These are phyloP conservation scores for Mucor lusitanicus DNA, from an alignment of 371 early-diverging fungal genomes.

Conservation along the genomic window DNA sequence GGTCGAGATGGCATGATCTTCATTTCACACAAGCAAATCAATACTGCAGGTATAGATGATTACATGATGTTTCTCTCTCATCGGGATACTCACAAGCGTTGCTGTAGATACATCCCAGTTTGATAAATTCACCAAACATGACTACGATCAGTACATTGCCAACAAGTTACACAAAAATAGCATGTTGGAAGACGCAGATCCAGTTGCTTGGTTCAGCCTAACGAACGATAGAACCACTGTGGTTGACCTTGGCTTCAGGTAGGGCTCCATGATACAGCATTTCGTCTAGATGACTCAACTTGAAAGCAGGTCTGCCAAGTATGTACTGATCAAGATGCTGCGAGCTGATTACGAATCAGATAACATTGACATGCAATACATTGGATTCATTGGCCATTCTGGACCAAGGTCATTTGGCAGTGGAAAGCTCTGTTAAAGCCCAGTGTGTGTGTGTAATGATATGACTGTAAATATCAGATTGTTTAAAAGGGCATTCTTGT, in stretches of 20 bases:
- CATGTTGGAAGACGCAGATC: constrained; percentile 16
- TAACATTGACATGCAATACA: constrained; percentile 26
- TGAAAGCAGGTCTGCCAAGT: constrained; percentile 23
- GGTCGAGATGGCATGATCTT: constrained; percentile 28
- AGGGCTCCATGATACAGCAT: not conserved
- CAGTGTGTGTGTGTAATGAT: too few relatives aligned
- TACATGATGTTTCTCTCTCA: too few relatives aligned
- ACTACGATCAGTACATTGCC: constrained; percentile 13
- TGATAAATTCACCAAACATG: constrained; percentile 19
- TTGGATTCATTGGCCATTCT: constrained; percentile 21
- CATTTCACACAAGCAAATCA: constrained; percentile 21
- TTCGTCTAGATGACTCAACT: not conserved
- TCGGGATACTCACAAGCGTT: not conserved
- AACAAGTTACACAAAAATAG: constrained; percentile 4
- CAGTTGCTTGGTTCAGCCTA: constrained; percentile 23
- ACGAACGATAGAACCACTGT: not conserved
- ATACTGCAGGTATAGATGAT: constrained; percentile 9
- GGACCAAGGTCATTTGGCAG: constrained; percentile 21
- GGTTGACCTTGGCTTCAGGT: constrained; percentile 7
- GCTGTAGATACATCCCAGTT: constrained; percentile 15
- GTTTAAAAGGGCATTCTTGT: not conserved
- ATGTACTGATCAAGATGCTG: constrained; percentile 22
- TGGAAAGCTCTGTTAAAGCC: constrained; percentile 10
- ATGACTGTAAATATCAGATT: not conserved
- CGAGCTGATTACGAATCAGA: constrained; percentile 11